phyloP scores from a whole-genome alignment of 1,284 basidiomycete genomes.

The Dichomitus squalens region DNA sequence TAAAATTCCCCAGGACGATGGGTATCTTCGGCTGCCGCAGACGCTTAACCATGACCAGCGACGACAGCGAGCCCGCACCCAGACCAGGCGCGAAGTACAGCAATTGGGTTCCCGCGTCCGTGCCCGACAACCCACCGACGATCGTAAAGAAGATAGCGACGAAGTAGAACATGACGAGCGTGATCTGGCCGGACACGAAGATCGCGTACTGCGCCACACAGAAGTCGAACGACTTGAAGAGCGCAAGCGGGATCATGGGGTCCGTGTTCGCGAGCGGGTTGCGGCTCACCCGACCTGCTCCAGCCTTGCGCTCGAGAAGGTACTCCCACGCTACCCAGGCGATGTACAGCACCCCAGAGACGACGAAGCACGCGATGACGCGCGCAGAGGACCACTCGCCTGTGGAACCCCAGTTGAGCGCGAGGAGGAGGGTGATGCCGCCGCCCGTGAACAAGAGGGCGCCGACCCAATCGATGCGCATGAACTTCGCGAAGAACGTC shows the following conservation, averaged over 20 bases:
- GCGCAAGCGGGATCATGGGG: slow-evolving; percentile 45
- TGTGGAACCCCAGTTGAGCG: slow-evolving; percentile 40
- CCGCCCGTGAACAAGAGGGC: slow-evolving; percentile 40
- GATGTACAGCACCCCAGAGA: slow-evolving; percentile 41
- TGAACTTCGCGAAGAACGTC: slow-evolving; percentile 37
- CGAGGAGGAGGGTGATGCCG: slow-evolving; percentile 39
- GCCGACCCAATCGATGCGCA: slow-evolving; percentile 49
- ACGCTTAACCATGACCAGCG: slow-evolving; percentile 33
- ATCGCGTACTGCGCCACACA: slow-evolving; percentile 41
- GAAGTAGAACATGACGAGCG: slow-evolving; percentile 57
- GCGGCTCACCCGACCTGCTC: neutral
- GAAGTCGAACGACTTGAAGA: slow-evolving; percentile 41
- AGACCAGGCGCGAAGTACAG: slow-evolving; percentile 52
- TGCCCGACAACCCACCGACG: slow-evolving; percentile 40
- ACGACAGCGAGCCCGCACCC: slow-evolving; percentile 35
- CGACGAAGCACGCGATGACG: slow-evolving; percentile 41
- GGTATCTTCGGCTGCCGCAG: slow-evolving; percentile 41
- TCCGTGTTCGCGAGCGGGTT: slow-evolving; percentile 35
- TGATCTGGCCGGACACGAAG: slow-evolving; percentile 48
- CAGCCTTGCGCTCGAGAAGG: slow-evolving; percentile 35
- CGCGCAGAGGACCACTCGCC: slow-evolving; percentile 34
- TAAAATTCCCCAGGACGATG: slow-evolving; percentile 39
- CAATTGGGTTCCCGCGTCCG: slow-evolving; percentile 46
- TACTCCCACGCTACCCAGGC: slow-evolving; percentile 44
- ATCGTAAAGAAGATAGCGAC: slow-evolving; percentile 52